Evolutionary conservation across 495 filamentous ascomycete species (phyloP), one percentile per base, ranked within the genome.

Genomic region (Hyaloscypha variabilis): DNA sequence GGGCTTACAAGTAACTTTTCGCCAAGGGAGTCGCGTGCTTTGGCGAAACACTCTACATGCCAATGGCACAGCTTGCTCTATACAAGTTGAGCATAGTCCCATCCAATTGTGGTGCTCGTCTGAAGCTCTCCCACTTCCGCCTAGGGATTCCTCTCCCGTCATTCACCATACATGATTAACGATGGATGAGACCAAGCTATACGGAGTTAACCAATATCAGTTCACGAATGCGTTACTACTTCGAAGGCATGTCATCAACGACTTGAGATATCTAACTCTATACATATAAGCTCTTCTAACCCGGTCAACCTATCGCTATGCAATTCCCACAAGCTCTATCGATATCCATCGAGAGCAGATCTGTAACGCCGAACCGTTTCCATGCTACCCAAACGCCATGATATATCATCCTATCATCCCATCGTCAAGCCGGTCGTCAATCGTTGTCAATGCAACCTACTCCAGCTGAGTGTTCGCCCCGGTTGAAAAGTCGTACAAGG

Each of bases 401-500:
- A 46, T 19, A 46, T 17, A 17, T 46, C 39, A 19, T 10, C 10
- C 13, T 19, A 46, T 14, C 39, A 46, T 8, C 14, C 19, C 39
- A 17, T 46, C 39, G 39, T 46, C 17, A 46, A 17, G 39, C 39
- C 4, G 39, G 17, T 17, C 6, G 14, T 46, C 39, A 46, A 3
- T 46, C 31, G 6, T 34, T 46, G 39, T 46, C 17, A 17, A 46
- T 1, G 17, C 39, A 46, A 14, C 39, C 39, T 46, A 46, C 39
- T 17, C 34, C 57, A 25, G 55, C 49, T 46, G 46, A 54, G 19
- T 65, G 60, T 42, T 60, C 69, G 29, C 67, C 58, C 25, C 59
- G 56, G 54, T 88, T 88, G 68, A 81, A 74, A 26, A 79, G 71
- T 62, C 72, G 86, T 6, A 73, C 85, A 3, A 72, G 51, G 23